Evolutionary conservation across 2,329 filamentous ascomycete genomes (phyloP), one percentile per base, ranked within the genome.

Genomic region (Microcyclospora tardicrescens): DNA sequence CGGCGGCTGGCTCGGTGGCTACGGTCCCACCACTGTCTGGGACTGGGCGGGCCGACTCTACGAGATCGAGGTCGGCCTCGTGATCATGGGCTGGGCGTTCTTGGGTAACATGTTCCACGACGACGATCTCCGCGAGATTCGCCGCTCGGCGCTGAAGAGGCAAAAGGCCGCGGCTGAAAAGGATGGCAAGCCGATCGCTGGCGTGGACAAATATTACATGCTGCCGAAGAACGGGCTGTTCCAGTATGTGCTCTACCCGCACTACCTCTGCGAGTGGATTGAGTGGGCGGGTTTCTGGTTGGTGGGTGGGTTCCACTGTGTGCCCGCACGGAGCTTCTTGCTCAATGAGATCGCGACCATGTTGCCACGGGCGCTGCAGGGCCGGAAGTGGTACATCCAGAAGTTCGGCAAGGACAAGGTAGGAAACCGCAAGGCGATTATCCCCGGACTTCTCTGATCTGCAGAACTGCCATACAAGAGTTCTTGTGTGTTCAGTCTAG

Each of bases 261-360:
- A 98, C 60, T 98, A 95, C 60, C 69, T 93, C n/a, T 82, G 80
- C 56, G 91, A 98, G 65, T 98, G 91, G 91, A 59, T 94, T 38
- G 91, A 98, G 68, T 98, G 91, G 91, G 61, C 73, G 3, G 91
- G 91, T 0, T 98, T 86, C 60, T 86, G 80, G 68, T 73, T 94
- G 59, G 73, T 82, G 49, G 73, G 79, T 1, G 71, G 72, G 0
- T 73, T 68, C 63, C 61, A 64, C 4, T 84, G 79, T 55, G 65
- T 75, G 35, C 89, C 91, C 0, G 89, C 85, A 16, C 68, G 86
- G 53, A 73, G 73, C 36, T 96, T 96, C 56, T 53, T 94, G 33
- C 47, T 93, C 35, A 96, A 95, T 58, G 86, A 94, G 63, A 64
- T 98, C 36, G 64, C 77, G n/a, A 79, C 82, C 8, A 98, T 96